phyloP scores from a whole-genome alignment of 2,329 filamentous ascomycete species.

The Fusarium nematophilum region DNA sequence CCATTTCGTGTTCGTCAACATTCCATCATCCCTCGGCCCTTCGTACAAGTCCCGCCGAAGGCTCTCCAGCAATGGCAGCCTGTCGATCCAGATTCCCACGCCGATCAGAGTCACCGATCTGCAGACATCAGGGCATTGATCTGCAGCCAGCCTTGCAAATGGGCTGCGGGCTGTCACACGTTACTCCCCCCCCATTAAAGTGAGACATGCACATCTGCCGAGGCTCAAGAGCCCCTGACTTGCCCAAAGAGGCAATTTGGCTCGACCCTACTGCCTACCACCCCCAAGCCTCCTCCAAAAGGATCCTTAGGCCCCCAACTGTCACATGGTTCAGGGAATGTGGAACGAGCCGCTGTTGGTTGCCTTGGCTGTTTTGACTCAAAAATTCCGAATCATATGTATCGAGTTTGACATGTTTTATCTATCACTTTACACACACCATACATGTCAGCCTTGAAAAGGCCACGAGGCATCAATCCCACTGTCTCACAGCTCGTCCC shows the following conservation, averaged over 20 bases:
- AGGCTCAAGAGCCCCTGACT: slow-evolving; percentile 21
- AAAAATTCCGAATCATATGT: slow-evolving; percentile 8
- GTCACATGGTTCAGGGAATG: slow-evolving; percentile 32
- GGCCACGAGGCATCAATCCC: slow-evolving; percentile 3
- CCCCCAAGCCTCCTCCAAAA: too few species aligned
- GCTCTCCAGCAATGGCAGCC: slow-evolving; percentile 11
- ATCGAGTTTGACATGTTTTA: slow-evolving; percentile 9
- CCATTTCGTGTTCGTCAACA: too few species aligned
- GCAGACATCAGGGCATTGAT: slow-evolving; percentile 24
- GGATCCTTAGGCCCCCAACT: slow-evolving; percentile 15
- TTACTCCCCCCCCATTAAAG: too few species aligned
- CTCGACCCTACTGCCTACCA: slow-evolving; percentile 15
- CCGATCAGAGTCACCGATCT: slow-evolving; percentile 15
- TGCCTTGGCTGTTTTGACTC: slow-evolving; percentile 7
- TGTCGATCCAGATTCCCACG: slow-evolving; percentile 16
- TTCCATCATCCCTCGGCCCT: slow-evolving; percentile 19
- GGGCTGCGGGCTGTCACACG: slow-evolving; percentile 13
- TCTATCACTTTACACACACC: slow-evolving; percentile 14
- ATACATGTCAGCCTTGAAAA: slow-evolving; percentile 11
- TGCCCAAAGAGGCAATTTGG: slow-evolving; percentile 22
- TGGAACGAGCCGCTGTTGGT: slow-evolving; percentile 18
- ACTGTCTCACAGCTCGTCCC: slow-evolving; percentile 60
- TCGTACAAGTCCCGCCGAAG: slow-evolving; percentile 33
- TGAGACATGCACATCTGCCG: slow-evolving; percentile 18
- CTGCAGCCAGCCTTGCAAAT: slow-evolving; percentile 6